Evolutionary conservation across 805 yeast genomes (phyloP).

Genomic region (Monosporozyma solicola): DNA sequence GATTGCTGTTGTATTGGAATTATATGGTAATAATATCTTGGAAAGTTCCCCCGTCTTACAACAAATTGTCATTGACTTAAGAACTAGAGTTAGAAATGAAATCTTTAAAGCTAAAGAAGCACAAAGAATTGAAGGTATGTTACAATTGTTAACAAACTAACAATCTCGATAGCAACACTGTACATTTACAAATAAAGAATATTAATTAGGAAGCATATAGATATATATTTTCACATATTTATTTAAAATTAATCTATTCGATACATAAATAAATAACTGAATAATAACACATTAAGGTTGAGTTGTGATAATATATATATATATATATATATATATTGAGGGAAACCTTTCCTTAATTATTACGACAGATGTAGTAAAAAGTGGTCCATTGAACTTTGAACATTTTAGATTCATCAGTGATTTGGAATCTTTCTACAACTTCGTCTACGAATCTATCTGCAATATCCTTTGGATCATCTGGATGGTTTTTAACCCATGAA

Average conservation of each 20-base stretch:
- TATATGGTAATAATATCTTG: constrained; percentile 58
- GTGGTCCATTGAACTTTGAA: constrained; percentile 48
- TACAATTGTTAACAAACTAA: constrained; percentile 60
- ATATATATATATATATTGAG: background rate
- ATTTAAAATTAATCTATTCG: background rate
- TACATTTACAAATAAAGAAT: background rate
- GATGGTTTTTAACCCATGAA: constrained; percentile 42
- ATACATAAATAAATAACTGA: too few relatives aligned
- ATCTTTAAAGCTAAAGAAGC: constrained; percentile 79
- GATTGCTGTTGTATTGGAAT: constrained; percentile 58
- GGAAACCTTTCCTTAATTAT: background rate
- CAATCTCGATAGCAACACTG: background rate
- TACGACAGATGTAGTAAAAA: constrained; percentile 36
- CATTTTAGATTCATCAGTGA: constrained; percentile 35
- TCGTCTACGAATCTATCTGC: constrained; percentile 40
- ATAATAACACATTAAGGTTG: background rate
- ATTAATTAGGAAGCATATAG: background rate
- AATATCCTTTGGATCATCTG: constrained; percentile 35
- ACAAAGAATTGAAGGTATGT: constrained; percentile 85
- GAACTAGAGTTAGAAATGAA: constrained; percentile 56
- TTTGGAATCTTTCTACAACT: constrained; percentile 35
- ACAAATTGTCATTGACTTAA: constrained; percentile 55
- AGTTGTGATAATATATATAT: background rate
- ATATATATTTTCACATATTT: background rate
- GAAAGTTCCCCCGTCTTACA: constrained; percentile 71